Conservation (phyloP, 2,329 filamentous ascomycete genomes). For the Cladosporium sphaerospermum region DNA sequence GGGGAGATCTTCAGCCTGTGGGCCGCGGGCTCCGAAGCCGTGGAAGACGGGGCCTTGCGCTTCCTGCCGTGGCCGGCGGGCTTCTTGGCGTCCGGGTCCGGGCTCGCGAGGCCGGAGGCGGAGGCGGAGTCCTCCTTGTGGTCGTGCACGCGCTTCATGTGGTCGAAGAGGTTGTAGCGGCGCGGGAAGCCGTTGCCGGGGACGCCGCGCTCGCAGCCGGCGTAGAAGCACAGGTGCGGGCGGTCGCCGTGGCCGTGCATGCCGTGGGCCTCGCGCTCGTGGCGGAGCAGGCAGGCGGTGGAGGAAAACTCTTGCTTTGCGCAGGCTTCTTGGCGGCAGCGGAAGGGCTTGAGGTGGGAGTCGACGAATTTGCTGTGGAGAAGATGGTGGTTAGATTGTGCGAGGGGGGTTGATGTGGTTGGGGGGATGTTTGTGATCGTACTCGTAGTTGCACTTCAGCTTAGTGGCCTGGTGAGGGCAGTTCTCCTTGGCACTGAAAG, state of each 20-base stretch:
- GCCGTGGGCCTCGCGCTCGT: conserved; percentile 91
- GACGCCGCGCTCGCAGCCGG: conserved; percentile 77
- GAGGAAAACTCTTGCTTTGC: conserved; percentile 87
- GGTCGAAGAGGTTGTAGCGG: conserved; percentile 91
- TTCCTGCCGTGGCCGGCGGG: conserved; percentile 25
- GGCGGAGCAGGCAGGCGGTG: conserved; percentile 86
- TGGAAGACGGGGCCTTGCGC: conserved; percentile 22
- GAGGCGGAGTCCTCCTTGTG: conserved; percentile 35
- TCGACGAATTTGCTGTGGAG: conserved; percentile 82
- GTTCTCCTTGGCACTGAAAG: conserved; percentile 64
- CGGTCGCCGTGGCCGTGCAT: conserved; percentile 93
- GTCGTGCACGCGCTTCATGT: conserved; percentile 91
- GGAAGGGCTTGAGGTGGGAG: conserved; percentile 92
- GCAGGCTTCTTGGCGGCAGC: conserved; percentile 81
- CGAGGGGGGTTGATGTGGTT: not conserved
- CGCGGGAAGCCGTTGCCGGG: conserved; percentile 85
- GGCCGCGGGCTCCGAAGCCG: conserved; percentile 18
- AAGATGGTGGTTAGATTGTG: conserved; percentile 19
- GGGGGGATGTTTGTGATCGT: conserved; percentile 40
- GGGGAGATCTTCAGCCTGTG: conserved; percentile 12
- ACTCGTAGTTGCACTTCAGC: conserved; percentile 99
- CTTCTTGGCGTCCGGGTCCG: conserved; percentile 15
- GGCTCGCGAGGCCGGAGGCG: conserved; percentile 9
- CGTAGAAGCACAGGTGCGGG: conserved; percentile 81
- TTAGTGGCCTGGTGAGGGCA: conserved; percentile 92